Percentiles rank a stretch among this genome's conserved stretches.
These are phyloP conservation scores for Candida pseudofarinosa DNA, from an alignment of 805 yeast genomes.

Conservation along the genomic window DNA sequence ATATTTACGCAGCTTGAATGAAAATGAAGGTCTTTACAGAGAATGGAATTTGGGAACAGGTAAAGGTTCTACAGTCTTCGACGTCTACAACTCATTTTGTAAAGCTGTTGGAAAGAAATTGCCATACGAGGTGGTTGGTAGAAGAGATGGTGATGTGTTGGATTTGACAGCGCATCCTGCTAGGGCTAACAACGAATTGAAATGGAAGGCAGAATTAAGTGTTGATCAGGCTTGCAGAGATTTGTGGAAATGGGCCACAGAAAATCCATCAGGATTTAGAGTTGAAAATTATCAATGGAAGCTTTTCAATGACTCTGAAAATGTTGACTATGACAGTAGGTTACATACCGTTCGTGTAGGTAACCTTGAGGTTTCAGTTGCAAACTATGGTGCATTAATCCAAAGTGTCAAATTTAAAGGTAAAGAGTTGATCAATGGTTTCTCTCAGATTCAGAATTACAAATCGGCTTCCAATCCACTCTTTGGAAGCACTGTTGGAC, in stretches of 20 bases:
- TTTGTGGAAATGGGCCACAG: constrained; percentile 73
- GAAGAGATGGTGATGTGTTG: constrained; percentile 75
- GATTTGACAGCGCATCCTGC: constrained; percentile 68
- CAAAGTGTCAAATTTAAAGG: constrained; percentile 40
- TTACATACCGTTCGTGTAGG: constrained; percentile 33
- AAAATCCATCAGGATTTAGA: constrained; percentile 61
- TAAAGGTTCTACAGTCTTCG: constrained; percentile 72
- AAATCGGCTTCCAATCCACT: constrained; percentile 39
- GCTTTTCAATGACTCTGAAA: constrained; percentile 13
- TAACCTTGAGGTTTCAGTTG: constrained; percentile 35
- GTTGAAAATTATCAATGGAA: constrained; percentile 32
- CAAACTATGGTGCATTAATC: constrained; percentile 51
- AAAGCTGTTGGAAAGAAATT: constrained; percentile 60
- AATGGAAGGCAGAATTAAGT: constrained; percentile 56
- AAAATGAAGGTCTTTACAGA: constrained; percentile 48
- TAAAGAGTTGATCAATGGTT: constrained; percentile 37
- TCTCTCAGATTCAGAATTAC: constrained; percentile 29
- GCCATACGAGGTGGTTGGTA: constrained; percentile 60
- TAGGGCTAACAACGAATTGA: constrained; percentile 61
- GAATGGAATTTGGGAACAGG: constrained; percentile 88
- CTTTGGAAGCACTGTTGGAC: constrained; percentile 63
- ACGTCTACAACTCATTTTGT: constrained; percentile 62
- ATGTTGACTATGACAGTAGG: constrained; percentile 25
- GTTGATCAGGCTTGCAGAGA: constrained; percentile 66
- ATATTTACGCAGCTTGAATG: constrained; percentile 39